phyloP scores from a whole-genome alignment of 1,139 yeast genomes.

The Nadsonia commutata region DNA sequence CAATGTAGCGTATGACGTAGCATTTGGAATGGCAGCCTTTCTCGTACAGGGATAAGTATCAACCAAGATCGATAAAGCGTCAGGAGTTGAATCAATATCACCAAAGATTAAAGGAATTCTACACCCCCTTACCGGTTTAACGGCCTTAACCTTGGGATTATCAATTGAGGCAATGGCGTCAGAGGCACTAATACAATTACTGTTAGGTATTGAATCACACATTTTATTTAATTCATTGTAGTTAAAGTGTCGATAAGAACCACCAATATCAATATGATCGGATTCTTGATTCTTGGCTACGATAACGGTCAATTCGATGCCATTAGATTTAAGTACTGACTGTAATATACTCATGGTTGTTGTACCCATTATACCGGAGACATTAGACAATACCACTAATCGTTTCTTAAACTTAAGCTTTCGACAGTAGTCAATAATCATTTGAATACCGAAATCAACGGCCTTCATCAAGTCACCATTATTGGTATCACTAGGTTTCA shows the following conservation, averaged over 20 bases:
- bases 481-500: slow-evolving; percentile 16
- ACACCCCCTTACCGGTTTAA: slow-evolving; percentile 27
- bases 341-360: background rate
- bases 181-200: background rate
- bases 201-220: background rate
- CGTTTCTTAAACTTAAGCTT: slow-evolving; percentile 24
- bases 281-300: slow-evolving; percentile 1
- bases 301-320: background rate
- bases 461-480: slow-evolving; percentile 20
- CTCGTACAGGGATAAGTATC: slow-evolving; percentile 57
- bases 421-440: slow-evolving; percentile 20
- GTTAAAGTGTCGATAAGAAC: too few relatives aligned
- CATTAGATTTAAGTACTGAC: background rate
- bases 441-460: slow-evolving; percentile 21
- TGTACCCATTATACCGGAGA: slow-evolving; percentile 12
- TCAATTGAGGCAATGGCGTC: slow-evolving; percentile 11
- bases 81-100: slow-evolving; percentile 11
- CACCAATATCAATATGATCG: too few relatives aligned
- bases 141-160: slow-evolving; percentile 22
- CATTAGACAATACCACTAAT: slow-evolving; percentile 35
- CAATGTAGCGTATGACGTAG: slow-evolving; percentile 19
- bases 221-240: background rate
- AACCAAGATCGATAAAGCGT: slow-evolving; percentile 24
- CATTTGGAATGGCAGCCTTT: slow-evolving; percentile 27
- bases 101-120: slow-evolving; percentile 32